Evolutionary conservation across 2,329 filamentous ascomycete genomes (phyloP).

Genomic region (Fusarium subtropicale): DNA sequence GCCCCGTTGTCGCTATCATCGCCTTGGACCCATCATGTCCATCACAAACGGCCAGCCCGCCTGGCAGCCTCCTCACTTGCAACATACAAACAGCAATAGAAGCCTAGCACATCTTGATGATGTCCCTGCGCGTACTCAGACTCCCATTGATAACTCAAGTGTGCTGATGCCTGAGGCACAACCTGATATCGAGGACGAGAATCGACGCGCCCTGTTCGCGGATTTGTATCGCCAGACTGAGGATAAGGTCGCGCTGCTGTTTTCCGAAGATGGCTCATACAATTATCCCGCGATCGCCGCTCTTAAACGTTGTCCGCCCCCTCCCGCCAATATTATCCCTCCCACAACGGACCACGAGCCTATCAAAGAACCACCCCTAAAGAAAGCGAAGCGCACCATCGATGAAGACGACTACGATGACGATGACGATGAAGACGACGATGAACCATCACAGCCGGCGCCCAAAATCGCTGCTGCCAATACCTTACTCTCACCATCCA

Average conservation of each 20-base stretch:
- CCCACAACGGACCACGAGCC: slow-evolving; percentile 69
- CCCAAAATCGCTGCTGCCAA: slow-evolving; percentile 65
- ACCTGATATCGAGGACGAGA: slow-evolving; percentile 73
- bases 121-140: slow-evolving; percentile 62
- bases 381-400: slow-evolving; percentile 81
- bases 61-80: slow-evolving; percentile 71
- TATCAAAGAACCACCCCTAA: slow-evolving; percentile 71
- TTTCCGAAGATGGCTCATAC: slow-evolving; percentile 68
- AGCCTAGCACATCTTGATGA: slow-evolving; percentile 72
- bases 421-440: slow-evolving; percentile 80
- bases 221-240: slow-evolving; percentile 83
- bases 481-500: slow-evolving; percentile 74
- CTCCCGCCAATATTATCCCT: slow-evolving; percentile 59
- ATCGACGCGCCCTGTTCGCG: slow-evolving; percentile 78
- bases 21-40: slow-evolving; percentile 70
- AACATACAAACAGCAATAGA: slow-evolving; percentile 60
- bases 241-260: slow-evolving; percentile 80
- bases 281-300: slow-evolving; percentile 65
- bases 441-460: slow-evolving; percentile 64
- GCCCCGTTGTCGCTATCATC: slow-evolving; percentile 61
- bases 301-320: slow-evolving; percentile 58
- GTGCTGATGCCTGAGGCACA: slow-evolving; percentile 71
- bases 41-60: slow-evolving; percentile 72
- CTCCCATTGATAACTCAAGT: slow-evolving; percentile 62
- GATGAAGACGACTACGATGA: slow-evolving; percentile 89